A percentile compares a stretch with the other conserved stretches of the same genome.
Evolutionary conservation across 2,329 filamentous ascomycete genomes (phyloP).

Genomic region (Rhytidhysteron rufulum): DNA sequence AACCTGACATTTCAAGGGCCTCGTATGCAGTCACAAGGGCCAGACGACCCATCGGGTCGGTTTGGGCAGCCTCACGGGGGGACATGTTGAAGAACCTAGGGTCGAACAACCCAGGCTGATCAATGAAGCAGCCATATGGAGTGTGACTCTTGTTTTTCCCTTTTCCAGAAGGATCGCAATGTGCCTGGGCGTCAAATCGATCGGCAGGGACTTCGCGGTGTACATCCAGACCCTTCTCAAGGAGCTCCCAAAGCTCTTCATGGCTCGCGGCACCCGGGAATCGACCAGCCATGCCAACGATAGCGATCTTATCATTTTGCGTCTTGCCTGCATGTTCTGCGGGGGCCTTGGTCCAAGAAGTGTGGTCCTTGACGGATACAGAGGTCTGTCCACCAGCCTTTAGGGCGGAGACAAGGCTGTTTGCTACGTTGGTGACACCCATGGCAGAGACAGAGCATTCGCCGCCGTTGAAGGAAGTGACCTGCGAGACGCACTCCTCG

Average conservation of each 20-base stretch:
- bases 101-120: constrained; percentile 73
- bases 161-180: constrained; percentile 69
- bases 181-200: constrained; percentile 69
- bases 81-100: constrained; percentile 88
- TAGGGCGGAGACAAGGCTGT: constrained; percentile 52
- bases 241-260: constrained; percentile 70
- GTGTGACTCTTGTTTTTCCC: constrained; percentile 73
- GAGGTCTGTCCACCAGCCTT: constrained; percentile 48
- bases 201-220: constrained; percentile 65
- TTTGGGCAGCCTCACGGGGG: constrained; percentile 73
- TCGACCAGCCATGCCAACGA: constrained; percentile 77
- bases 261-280: constrained; percentile 70
- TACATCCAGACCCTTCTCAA: constrained; percentile 71
- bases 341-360: constrained; percentile 36
- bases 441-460: constrained; percentile 47
- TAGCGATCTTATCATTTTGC: constrained; percentile 69
- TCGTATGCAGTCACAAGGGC: constrained; percentile 75
- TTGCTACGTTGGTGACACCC: constrained; percentile 52
- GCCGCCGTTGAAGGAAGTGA: constrained; percentile 38
- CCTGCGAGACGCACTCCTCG: constrained; percentile 45
- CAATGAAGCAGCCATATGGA: constrained; percentile 71
- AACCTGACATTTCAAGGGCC: constrained; percentile 76
- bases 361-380: constrained; percentile 42
- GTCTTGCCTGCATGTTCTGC: constrained; percentile 39
- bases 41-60: constrained; percentile 76